Evolutionary conservation across 2,329 filamentous ascomycete genomes (phyloP), one percentile per base, ranked within the genome.

Genomic region (Claviceps monticola): DNA sequence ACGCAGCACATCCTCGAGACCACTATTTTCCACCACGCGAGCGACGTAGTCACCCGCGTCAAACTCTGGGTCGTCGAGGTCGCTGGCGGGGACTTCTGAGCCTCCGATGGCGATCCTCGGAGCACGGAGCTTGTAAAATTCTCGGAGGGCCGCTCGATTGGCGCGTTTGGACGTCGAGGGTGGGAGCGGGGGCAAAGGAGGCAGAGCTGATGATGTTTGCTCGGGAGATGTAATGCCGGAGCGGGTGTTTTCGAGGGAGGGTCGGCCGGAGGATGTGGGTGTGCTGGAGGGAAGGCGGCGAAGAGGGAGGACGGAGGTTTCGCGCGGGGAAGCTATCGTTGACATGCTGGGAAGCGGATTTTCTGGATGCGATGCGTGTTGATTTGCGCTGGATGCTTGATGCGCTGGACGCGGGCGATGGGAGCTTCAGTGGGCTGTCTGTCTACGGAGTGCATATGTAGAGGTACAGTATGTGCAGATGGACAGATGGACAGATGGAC

Each of bases 101-200:
- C 71, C 66, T 39, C 65, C 63, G 58, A 66, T 56, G 68, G 74
- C 56, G 67, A 79, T 61, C 68, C 71, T 61, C 23, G 67, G 59
- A 64, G 75, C 57, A 62, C 68, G 42, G 48, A 97, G 77, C 64
- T 93, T 93, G 71, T 97, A 97, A 74, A 95, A 97, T 64, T 96
- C 89, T 60, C 93, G 85, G 19, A 97, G 77, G 6, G 91, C 91
- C 52, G 85, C 81, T 57, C 91, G 86, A 69, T 95, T 95, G 55
- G 85, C 71, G 52, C 75, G 74, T 56, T 71, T 75, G 53, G 64
- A 68, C 55, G 59, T 62, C 59, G 46, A 59, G 55, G 58, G 61
- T 57, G 55, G 64, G 52, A 57, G 59, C 66, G 51, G 65, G 69
- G 60, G 14, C 29, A n/a, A 29, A 14, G 29, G 9, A 43, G 41